A percentile compares a stretch with the other conserved stretches of the same genome.
Conservation (phyloP, 2,329 filamentous ascomycete genomes). For the Aureobasidium sp. region DNA sequence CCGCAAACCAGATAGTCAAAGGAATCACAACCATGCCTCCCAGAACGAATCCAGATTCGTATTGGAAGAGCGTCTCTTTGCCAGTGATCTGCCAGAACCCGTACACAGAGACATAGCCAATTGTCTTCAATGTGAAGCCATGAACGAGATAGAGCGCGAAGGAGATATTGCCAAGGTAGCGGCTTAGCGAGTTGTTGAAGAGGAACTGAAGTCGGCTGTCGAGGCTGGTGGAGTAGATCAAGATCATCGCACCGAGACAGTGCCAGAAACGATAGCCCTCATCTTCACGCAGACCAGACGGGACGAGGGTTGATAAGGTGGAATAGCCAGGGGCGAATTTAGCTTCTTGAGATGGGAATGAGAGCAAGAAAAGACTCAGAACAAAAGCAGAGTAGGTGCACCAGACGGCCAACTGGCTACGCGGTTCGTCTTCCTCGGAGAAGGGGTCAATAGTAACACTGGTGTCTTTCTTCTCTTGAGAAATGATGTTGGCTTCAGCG, state of each 20-base stretch:
- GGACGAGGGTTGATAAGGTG: slow-evolving; percentile 43
- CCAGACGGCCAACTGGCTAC: slow-evolving; percentile 19
- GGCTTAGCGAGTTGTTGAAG: slow-evolving; percentile 43
- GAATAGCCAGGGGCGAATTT: slow-evolving; percentile 47
- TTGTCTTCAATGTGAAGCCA: slow-evolving; percentile 47
- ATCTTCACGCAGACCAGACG: slow-evolving; percentile 38
- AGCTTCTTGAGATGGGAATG: slow-evolving; percentile 37
- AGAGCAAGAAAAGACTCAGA: slow-evolving; percentile 48
- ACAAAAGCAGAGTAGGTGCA: slow-evolving; percentile 38
- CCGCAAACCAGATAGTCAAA: slow-evolving; percentile 47
- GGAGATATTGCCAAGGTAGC: slow-evolving; percentile 53
- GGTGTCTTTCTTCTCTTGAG: slow-evolving; percentile 2
- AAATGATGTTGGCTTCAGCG: slow-evolving; percentile 48
- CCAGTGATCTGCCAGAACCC: slow-evolving; percentile 44
- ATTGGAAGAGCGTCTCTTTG: slow-evolving; percentile 37
- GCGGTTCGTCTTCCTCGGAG: not conserved
- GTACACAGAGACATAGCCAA: slow-evolving; percentile 46
- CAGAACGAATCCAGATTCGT: slow-evolving; percentile 42
- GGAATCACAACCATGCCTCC: slow-evolving; percentile 45
- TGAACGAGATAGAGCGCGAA: slow-evolving; percentile 56
- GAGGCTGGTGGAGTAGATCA: slow-evolving; percentile 41
- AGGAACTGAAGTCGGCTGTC: slow-evolving; percentile 42
- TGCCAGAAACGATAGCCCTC: slow-evolving; percentile 52
- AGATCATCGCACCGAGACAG: slow-evolving; percentile 44
- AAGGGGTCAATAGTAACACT: slow-evolving; percentile 2